These are phyloP conservation scores for Triticum turgidum DNA, from an alignment of 176 grass and related monocot species.

Conservation along the genomic window DNA sequence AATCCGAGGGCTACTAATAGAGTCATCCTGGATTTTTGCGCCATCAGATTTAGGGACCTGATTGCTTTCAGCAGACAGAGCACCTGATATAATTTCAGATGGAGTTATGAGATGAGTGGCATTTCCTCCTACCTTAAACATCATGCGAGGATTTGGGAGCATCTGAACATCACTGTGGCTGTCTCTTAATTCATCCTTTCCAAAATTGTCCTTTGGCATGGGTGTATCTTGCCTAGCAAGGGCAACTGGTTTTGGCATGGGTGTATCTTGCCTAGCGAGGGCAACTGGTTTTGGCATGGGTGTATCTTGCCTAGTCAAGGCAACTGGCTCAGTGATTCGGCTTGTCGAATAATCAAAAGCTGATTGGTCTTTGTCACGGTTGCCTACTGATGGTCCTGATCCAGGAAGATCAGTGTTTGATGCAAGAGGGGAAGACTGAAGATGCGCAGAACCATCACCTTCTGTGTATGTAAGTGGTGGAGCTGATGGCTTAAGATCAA, in stretches of 20 bases:
- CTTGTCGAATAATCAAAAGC: constrained; percentile 47
- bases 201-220: constrained; percentile 46
- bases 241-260: constrained; percentile 34
- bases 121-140: constrained; percentile 72
- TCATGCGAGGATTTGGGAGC: constrained; percentile 63
- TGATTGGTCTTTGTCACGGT: constrained; percentile 50
- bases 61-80: constrained; percentile 58
- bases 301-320: constrained; percentile 48
- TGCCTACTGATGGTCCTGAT: constrained; percentile 46
- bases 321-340: constrained; percentile 40
- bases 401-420: constrained; percentile 51
- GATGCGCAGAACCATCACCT: constrained; percentile 47
- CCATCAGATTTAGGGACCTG: constrained; percentile 47
- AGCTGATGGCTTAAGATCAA: constrained; percentile 73
- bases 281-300: constrained; percentile 33
- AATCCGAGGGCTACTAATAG: constrained; percentile 30
- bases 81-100: constrained; percentile 88
- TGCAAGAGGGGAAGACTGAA: constrained; percentile 45
- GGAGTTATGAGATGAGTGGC: constrained; percentile 91
- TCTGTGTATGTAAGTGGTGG: constrained; percentile 56
- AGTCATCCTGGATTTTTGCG: constrained; percentile 45
- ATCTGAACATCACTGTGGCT: constrained; percentile 43
- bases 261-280: constrained; percentile 41
- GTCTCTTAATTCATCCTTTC: constrained; percentile 52
- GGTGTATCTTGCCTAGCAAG: constrained; percentile 25